Percentiles rank a stretch among this genome's conserved stretches.
These are phyloP conservation scores for Vanderwaltozyma polyspora DNA, from an alignment of 805 yeast genomes.

Conservation along the genomic window DNA sequence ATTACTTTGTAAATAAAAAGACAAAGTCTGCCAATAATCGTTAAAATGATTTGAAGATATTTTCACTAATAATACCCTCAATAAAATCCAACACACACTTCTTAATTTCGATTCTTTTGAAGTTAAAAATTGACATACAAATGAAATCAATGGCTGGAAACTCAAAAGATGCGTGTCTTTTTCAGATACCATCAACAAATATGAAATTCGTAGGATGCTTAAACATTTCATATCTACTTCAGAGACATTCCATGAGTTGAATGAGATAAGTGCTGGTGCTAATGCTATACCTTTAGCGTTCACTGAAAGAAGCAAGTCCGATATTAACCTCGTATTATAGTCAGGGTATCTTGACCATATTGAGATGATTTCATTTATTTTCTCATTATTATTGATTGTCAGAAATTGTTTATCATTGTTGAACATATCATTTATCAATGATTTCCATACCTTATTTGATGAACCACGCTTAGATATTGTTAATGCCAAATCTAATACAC, in stretches of 20 bases:
- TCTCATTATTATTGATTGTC: slow-evolving; percentile 8
- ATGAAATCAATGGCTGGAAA: slow-evolving; percentile 36
- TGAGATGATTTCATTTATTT: slow-evolving; percentile 46
- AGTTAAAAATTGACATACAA: slow-evolving; percentile 31
- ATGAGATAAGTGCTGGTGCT: slow-evolving; percentile 42
- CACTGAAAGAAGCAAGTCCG: slow-evolving; percentile 16
- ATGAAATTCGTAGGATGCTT: slow-evolving; percentile 52
- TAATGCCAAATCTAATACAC: slow-evolving; percentile 36
- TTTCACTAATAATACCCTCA: slow-evolving; percentile 55
- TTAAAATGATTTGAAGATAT: slow-evolving; percentile 56
- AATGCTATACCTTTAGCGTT: slow-evolving; percentile 33
- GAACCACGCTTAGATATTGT: slow-evolving; percentile 19
- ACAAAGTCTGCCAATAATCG: slow-evolving; percentile 59
- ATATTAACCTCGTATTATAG: slow-evolving; percentile 43
- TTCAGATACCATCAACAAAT: slow-evolving; percentile 51
- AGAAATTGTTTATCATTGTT: slow-evolving; percentile 34
- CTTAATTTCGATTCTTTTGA: slow-evolving; percentile 22
- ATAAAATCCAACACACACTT: slow-evolving; percentile 34
- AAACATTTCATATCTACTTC: slow-evolving; percentile 44
- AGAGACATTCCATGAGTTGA: slow-evolving; percentile 62
- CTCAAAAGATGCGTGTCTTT: slow-evolving; percentile 41
- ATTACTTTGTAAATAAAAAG: slow-evolving; percentile 45
- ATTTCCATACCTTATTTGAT: slow-evolving; percentile 50
- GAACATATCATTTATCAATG: slow-evolving; percentile 50
- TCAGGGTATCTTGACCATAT: slow-evolving; percentile 48